Evolutionary conservation across 257 asterid species (phyloP).

Genomic region (Verbena officinalis): DNA sequence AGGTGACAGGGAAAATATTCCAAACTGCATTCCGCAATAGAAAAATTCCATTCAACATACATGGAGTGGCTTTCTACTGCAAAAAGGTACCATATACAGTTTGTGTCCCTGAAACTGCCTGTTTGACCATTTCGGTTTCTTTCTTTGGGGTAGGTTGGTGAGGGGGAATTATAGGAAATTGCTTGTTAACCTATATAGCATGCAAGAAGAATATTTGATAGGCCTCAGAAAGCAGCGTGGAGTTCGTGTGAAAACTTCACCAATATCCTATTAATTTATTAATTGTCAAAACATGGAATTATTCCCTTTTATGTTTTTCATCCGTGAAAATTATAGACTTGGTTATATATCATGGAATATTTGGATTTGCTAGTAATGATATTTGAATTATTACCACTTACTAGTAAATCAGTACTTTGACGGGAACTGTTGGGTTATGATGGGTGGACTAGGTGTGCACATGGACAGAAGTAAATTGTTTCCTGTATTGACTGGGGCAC

Average conservation of each 20-base stretch:
- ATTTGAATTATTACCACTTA: neutral
- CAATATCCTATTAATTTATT: neutral
- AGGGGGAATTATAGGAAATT: neutral
- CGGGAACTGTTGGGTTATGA: conserved; percentile 1
- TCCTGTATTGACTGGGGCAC: neutral
- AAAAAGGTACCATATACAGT: conserved; percentile 66
- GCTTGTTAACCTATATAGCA: neutral
- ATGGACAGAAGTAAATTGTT: neutral
- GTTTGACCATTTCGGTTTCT: neutral
- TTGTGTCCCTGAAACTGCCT: conserved; percentile 19
- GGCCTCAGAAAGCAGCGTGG: neutral
- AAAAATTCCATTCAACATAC: conserved; percentile 87
- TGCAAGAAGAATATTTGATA: neutral
- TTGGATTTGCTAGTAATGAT: conserved; percentile 5
- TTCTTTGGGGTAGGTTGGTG: neutral
- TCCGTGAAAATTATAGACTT: neutral
- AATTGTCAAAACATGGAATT: conserved; percentile 7
- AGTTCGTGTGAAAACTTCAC: neutral
- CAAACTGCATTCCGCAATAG: conserved; percentile 86
- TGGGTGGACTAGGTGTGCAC: conserved; percentile 15
- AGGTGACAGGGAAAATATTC: conserved; percentile 92
- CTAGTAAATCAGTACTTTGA: conserved; percentile 1
- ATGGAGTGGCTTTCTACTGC: conserved; percentile 98
- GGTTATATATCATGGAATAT: neutral
- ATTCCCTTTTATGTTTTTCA: neutral